Conservation (phyloP, 352 stramenopile genomes). For the Aphanomyces invadans region DNA sequence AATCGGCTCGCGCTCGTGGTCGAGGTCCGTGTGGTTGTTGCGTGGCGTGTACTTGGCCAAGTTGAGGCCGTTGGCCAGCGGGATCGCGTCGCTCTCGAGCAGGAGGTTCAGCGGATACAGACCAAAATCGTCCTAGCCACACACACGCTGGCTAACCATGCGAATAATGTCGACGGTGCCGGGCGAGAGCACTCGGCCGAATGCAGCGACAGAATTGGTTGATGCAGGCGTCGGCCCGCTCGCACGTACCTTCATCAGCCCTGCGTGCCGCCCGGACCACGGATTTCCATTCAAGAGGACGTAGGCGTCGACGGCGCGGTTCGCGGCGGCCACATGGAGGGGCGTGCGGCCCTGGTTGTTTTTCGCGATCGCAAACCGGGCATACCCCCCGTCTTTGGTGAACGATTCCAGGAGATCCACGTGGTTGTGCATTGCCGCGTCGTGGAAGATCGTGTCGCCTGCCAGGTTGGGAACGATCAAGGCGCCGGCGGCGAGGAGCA, state of each 20-base stretch:
- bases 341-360: neutral
- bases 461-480: neutral
- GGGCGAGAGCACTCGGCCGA: too few species aligned
- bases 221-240: neutral
- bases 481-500: neutral
- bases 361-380: neutral
- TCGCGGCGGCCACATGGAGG: slow-evolving; percentile 2
- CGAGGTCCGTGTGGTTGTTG: neutral
- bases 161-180: too few species aligned
- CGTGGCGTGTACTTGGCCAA: slow-evolving; percentile 8
- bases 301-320: neutral
- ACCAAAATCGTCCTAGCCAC: slow-evolving; percentile 7
- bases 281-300: slow-evolving; percentile 12
- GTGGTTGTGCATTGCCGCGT: neutral
- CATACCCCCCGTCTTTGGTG: neutral
- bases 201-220: too few species aligned
- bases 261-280: neutral
- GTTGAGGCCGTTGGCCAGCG: neutral
- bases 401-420: neutral
- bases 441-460: slow-evolving; percentile 10
- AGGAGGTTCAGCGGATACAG: neutral
- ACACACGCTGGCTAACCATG: too few species aligned
- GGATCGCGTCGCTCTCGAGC: neutral
- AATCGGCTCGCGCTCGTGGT: neutral
- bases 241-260: neutral